A percentile compares a stretch with the other conserved stretches of the same genome.
phyloP scores from a whole-genome alignment of 352 stramenopile species.

The Phytophthora citricola region DNA sequence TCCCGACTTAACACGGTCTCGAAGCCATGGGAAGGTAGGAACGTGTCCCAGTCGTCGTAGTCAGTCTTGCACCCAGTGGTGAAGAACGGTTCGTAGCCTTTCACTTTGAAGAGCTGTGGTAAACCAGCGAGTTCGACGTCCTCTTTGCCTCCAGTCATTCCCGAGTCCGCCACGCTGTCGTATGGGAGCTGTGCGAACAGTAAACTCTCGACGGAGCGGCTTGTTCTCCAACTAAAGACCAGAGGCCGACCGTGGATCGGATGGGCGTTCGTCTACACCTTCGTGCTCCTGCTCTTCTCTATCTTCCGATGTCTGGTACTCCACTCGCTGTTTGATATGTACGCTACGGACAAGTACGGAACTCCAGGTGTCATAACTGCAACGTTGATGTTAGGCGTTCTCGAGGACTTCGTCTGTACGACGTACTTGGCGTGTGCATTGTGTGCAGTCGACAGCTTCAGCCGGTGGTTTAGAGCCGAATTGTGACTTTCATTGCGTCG shows the following conservation, averaged over 20 bases:
- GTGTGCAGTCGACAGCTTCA: slow-evolving; percentile 21
- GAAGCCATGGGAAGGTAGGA: slow-evolving; percentile 59
- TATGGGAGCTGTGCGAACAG: slow-evolving; percentile 60
- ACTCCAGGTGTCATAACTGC: slow-evolving; percentile 21
- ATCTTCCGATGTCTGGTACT: slow-evolving; percentile 32
- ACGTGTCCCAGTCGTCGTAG: slow-evolving; percentile 61
- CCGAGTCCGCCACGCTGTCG: slow-evolving; percentile 43
- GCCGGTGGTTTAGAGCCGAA: too few relatives aligned
- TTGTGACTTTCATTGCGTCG: slow-evolving; percentile 31
- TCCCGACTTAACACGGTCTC: slow-evolving; percentile 47
- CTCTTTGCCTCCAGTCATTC: slow-evolving; percentile 39
- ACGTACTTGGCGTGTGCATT: slow-evolving; percentile 39
- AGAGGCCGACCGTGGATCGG: slow-evolving; percentile 28
- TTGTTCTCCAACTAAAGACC: slow-evolving; percentile 36
- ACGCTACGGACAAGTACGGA: slow-evolving; percentile 26
- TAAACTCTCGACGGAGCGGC: slow-evolving; percentile 62
- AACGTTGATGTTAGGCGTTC: slow-evolving; percentile 36
- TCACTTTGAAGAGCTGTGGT: slow-evolving; percentile 58
- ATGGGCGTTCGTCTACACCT: slow-evolving; percentile 46
- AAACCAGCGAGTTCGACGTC: slow-evolving; percentile 44
- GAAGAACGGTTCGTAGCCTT: slow-evolving; percentile 60
- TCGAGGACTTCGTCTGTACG: slow-evolving; percentile 50
- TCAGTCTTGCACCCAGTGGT: slow-evolving; percentile 48
- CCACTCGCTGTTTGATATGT: slow-evolving; percentile 30
- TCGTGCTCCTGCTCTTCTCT: slow-evolving; percentile 33